These are phyloP conservation scores for Citrullus colocynthis DNA, from an alignment of 306 rosid species.

Conservation along the genomic window DNA sequence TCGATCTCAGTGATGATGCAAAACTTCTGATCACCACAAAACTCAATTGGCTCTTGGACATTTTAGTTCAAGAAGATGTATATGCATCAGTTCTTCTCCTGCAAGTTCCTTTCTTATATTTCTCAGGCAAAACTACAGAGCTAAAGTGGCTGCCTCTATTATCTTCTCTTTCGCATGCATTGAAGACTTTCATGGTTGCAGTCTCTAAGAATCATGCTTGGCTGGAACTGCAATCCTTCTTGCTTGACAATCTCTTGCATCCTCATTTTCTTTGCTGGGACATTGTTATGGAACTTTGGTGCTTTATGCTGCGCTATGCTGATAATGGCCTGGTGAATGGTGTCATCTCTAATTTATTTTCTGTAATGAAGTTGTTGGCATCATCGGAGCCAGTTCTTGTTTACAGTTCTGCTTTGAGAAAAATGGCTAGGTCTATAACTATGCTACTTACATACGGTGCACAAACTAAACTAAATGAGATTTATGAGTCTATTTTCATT, in stretches of 20 bases:
- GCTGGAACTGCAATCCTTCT: slow-evolving; percentile 54
- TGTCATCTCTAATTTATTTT: slow-evolving; percentile 39
- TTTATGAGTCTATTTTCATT: slow-evolving; percentile 35
- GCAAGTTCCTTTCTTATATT: slow-evolving; percentile 43
- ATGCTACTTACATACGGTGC: slow-evolving; percentile 46
- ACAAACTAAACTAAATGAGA: slow-evolving; percentile 40
- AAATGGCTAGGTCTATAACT: slow-evolving; percentile 61
- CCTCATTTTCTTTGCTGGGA: slow-evolving; percentile 90
- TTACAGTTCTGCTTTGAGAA: slow-evolving; percentile 51
- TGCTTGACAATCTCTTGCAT: slow-evolving; percentile 72
- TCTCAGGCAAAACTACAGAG: slow-evolving; percentile 40
- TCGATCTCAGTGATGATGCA: slow-evolving; percentile 33
- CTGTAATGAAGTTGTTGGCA: slow-evolving; percentile 52
- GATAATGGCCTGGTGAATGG: slow-evolving; percentile 39
- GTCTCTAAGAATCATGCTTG: slow-evolving; percentile 45
- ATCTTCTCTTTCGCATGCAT: slow-evolving; percentile 47
- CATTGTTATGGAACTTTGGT: slow-evolving; percentile 83
- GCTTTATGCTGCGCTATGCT: slow-evolving; percentile 64
- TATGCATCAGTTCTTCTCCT: slow-evolving; percentile 54
- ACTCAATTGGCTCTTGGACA: slow-evolving; percentile 56
- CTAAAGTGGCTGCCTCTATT: slow-evolving; percentile 57
- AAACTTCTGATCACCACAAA: slow-evolving; percentile 37
- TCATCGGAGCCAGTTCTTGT: slow-evolving; percentile 46
- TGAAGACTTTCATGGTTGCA: slow-evolving; percentile 62
- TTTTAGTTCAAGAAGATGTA: slow-evolving; percentile 52